Base-by-base conservation (phyloP, 2,329 filamentous ascomycete species). In the Metarhizium anisopliae region DNA sequence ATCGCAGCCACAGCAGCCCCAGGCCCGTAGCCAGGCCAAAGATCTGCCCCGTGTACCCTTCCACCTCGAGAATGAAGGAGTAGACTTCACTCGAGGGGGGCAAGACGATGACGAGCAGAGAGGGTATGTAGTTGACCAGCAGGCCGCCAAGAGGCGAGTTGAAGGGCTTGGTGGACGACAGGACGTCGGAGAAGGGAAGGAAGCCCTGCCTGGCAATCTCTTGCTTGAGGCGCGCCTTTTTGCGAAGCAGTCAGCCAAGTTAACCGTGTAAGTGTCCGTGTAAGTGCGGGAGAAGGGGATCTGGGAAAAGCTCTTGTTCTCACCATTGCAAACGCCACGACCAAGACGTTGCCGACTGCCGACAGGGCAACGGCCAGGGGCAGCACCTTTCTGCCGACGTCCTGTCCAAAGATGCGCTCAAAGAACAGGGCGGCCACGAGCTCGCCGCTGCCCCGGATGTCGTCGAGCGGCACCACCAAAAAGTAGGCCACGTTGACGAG, bases 171-270 rank as follows among this genome's bases (percentile, higher is more conserved):
- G 84, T 85, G 0, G 84, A 85, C 0, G 86, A 82, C 0, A 89
- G 70, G 1, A 81, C 58, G 6, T 73, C 72, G 0, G 84, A 77
- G 56, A 79, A 88, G 0, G 87, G 86, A 0, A 90, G 74, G 56
- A 90, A 83, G 0, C 87, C 86, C 62, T 88, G 84, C 18, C 85
- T 76, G 2, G 86, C 86, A 54, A 90, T 83, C 65, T 90, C 86
- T 64, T 89, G 85, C 61, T 89, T 89, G 2, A 88, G 69, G 2
- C 86, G 80, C 5, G 85, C 80, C 83, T 87, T 56, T 25, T 18
- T 1, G 32, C 29, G 13, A 11, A 30, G n/a, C n/a, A 32, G 30
- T 51, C 29, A 51, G 36, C 3, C 6, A 25, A 18, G 18, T 18
- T 1, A 18, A 25, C 10, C 6, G 16, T 42, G 42, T 32, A n/a